These are phyloP conservation scores for Simplicillium sp. DNA, from an alignment of 2,329 filamentous ascomycete genomes.

Conservation along the genomic window DNA sequence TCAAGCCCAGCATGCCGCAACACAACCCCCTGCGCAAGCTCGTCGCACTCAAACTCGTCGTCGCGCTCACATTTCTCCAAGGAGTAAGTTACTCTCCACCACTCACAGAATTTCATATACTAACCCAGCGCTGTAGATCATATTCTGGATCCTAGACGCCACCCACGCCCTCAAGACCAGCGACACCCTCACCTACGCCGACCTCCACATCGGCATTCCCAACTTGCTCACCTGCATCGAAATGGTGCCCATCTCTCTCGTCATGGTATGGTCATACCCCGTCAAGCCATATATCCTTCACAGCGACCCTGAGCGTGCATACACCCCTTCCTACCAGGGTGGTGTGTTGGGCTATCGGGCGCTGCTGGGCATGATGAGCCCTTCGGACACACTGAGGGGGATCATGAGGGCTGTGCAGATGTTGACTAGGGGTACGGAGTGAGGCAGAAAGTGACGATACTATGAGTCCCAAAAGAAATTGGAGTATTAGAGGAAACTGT, in stretches of 20 bases:
- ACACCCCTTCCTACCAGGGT: constrained; percentile 12
- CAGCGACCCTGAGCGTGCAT: constrained; percentile 3
- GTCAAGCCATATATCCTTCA: constrained; percentile 13
- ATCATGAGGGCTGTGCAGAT: not conserved
- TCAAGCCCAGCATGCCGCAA: constrained; percentile 7
- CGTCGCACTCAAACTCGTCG: constrained; percentile 12
- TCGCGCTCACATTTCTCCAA: constrained; percentile 12
- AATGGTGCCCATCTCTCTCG: constrained; percentile 14
- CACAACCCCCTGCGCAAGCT: constrained; percentile 7
- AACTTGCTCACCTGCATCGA: constrained; percentile 14
- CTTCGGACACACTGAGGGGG: constrained; percentile 7
- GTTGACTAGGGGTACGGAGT: too few relatives aligned
- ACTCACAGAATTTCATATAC: not conserved
- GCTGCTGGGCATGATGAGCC: constrained; percentile 7
- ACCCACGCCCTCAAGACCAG: constrained; percentile 10
- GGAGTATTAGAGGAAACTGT: too few relatives aligned
- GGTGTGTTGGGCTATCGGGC: constrained; percentile 11
- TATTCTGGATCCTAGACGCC: constrained; percentile 15
- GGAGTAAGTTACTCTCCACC: not conserved
- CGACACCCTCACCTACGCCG: constrained; percentile 11
- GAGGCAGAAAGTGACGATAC: too few relatives aligned
- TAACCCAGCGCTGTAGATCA: constrained; percentile 8
- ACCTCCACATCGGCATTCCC: constrained; percentile 14
- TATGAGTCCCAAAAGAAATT: too few relatives aligned
- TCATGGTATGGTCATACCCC: constrained; percentile 14